A percentile compares a stretch with the other conserved stretches of the same genome.
phyloP scores from a whole-genome alignment of 352 stramenopile genomes.

The Blastocystis sp. region DNA sequence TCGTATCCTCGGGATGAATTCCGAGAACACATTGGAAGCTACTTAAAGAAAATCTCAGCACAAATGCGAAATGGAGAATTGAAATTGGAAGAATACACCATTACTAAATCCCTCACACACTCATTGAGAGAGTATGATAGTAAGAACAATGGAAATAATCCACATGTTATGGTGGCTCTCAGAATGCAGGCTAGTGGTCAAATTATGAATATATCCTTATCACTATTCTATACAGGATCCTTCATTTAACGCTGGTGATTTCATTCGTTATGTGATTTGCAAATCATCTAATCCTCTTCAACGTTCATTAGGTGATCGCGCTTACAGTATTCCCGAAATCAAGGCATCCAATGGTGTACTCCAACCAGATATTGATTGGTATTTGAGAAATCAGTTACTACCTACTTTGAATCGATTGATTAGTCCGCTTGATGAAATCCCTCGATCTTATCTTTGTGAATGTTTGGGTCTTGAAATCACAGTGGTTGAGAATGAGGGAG shows the following conservation, averaged over 20 bases:
- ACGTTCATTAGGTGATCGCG: slow-evolving; percentile 72
- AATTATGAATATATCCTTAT: slow-evolving; percentile 85
- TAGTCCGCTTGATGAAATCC: slow-evolving; percentile 95
- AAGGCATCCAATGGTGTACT: slow-evolving; percentile 78
- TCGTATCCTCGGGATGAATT: slow-evolving; percentile 88
- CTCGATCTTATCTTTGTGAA: slow-evolving; percentile 86
- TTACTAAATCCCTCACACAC: slow-evolving; percentile 99
- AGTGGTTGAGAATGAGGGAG: slow-evolving; percentile 63
- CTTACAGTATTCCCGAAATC: slow-evolving; percentile 84
- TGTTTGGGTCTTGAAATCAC: slow-evolving; percentile 90
- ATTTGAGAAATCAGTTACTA: slow-evolving; percentile 91
- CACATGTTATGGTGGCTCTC: slow-evolving; percentile 95
- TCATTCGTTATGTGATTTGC: slow-evolving; percentile 62
- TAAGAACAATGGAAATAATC: slow-evolving; percentile 82
- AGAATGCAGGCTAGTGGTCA: slow-evolving; percentile 88
- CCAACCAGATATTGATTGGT: slow-evolving; percentile 91
- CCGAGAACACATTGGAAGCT: slow-evolving; percentile 75
- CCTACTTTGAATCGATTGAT: slow-evolving; percentile 94
- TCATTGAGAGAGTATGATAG: slow-evolving; percentile 94
- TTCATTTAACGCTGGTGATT: slow-evolving; percentile 49
- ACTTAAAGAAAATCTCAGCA: slow-evolving; percentile 78
- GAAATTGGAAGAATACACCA: slow-evolving; percentile 92
- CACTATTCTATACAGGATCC: neutral
- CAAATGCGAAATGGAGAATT: slow-evolving; percentile 89
- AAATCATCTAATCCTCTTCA: slow-evolving; percentile 22